These are phyloP conservation scores for Waitea zeae DNA, from an alignment of 1,284 basidiomycete genomes.

Conservation along the genomic window DNA sequence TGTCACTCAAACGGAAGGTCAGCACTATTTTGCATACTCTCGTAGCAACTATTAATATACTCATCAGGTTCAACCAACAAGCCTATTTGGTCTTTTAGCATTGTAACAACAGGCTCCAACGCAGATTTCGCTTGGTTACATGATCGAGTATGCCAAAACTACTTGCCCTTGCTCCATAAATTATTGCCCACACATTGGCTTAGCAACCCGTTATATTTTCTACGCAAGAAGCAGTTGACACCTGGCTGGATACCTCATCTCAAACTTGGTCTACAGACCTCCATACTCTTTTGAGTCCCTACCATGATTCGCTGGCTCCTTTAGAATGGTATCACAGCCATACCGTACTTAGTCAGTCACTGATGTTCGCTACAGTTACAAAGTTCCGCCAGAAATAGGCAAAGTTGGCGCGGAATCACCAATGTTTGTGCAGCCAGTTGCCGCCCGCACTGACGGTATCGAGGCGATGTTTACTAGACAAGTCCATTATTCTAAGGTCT, in stretches of 20 bases:
- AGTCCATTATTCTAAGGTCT: no score
- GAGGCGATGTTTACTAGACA: slow-evolving; percentile 75
- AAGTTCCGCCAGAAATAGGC: slow-evolving; percentile 81
- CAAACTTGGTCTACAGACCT: slow-evolving; percentile 45
- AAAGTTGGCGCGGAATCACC: slow-evolving; percentile 77
- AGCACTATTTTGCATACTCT: slow-evolving; percentile 4
- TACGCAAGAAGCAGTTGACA: slow-evolving; percentile 34
- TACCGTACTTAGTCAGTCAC: background rate
- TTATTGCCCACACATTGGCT: background rate
- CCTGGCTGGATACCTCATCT: slow-evolving; percentile 69
- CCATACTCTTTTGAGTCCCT: slow-evolving; percentile 50
- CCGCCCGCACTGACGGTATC: slow-evolving; percentile 74
- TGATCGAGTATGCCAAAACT: slow-evolving; percentile 33
- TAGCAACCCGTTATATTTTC: slow-evolving; percentile 78
- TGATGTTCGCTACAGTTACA: slow-evolving; percentile 35
- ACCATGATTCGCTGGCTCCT: slow-evolving; percentile 28
- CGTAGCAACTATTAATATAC: background rate
- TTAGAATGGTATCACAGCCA: slow-evolving; percentile 43
- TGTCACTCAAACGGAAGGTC: slow-evolving; percentile 47
- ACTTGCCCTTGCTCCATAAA: background rate
- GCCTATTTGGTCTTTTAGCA: slow-evolving; percentile 71
- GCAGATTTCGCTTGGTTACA: slow-evolving; percentile 66
- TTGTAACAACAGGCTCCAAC: slow-evolving; percentile 71
- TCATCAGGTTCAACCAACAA: slow-evolving; percentile 20
- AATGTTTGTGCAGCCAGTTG: slow-evolving; percentile 69